Evolutionary conservation across 2,329 filamentous ascomycete genomes (phyloP), one percentile per base, ranked within the genome.

Genomic region (Xylaria sp.): DNA sequence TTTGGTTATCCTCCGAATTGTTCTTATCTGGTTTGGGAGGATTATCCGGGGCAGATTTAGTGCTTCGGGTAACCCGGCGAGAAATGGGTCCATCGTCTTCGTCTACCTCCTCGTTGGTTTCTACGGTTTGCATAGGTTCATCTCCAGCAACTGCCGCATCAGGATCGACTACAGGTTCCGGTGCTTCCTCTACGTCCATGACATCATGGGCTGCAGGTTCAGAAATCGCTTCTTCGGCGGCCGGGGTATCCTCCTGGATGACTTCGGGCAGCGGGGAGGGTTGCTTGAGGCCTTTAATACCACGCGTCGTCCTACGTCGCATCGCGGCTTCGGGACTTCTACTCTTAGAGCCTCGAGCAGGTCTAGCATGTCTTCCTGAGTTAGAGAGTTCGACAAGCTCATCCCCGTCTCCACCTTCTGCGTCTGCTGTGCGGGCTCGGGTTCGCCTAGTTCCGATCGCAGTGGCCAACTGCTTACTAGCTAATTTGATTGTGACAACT

Each of bases 321-420:
- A 78, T 75, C 20, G 81, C 75, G 3, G 83, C 75, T 70, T 90
- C 88, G 0, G 88, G 88, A 68, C 86, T 89, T 72, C 81, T 83
- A 71, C 86, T 89, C 63, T 81, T 81, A 32, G 86, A 86, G 20
- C 80, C 80, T 45, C 85, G 81, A 34, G 83, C 79, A 2, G 81
- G 76, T 46, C 82, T 81, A 23, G 83, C 84, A 70, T 90, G 88
- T 65, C 82, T 84, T n/a, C 88, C 89, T 8, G 88, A 90, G 72
- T 83, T 86, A 6, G 88, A 86, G 15, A 90, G 80, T 73, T 90
- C 87, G 4, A 89, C 76, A 7, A 89, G 82, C 4, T 84, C 82
- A 43, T 86, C 84, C 15, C 55, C 67, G 0, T 81, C 81, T 55
- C 89, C 81, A 50, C 88, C 86, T 41, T 86, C 84, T 0, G 80